Base-by-base conservation (phyloP, 2,329 filamentous ascomycete genomes). In the Camillea tinctor region DNA sequence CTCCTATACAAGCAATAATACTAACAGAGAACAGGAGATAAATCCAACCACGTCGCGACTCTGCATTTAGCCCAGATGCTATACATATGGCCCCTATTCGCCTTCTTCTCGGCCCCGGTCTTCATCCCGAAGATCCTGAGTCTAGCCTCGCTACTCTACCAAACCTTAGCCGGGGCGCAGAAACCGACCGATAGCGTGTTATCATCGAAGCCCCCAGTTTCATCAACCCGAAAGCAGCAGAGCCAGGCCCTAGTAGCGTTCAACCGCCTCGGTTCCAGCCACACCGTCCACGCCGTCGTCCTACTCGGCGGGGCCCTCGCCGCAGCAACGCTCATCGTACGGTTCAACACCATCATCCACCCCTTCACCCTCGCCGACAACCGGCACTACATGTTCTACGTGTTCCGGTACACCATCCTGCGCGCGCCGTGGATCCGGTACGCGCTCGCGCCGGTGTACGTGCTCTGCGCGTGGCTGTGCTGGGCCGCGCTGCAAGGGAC, bases 321-420 rank as follows among this genome's bases (percentile, higher is more conserved):
- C 6, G 58, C 76, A 7, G 80, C 81, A 0, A 52, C 78, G 1
- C 66, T 72, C 13, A 73, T 87, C 20, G 87, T 97, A 22, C 84
- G 86, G 63, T 89, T 85, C 81, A 98, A 97, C 81, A 99, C 95
- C 36, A 89, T 97, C 64, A 85, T 98, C 50, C 95, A 99, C 71
- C 94, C 95, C 0, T 99, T 98, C 73, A 97, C 93, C 0, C 84
- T 98, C 0, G 95, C 95, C 36, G 95, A 99, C 75, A 99, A 99
- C 75, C 84, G 95, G 2, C 95, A 99, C 74, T 99, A 97, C 78
- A 89, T 96, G 74, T 99, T 99, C 75, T 99, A 99, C 77, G 81
- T 96, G 61, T 99, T 99, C 80, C 88, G 93, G 1, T 87, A 93
- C 69, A 88, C 90, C 5, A 88, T 98, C 44, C 84, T 90, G 2